Conservation (phyloP, 1,284 basidiomycete species). For the Ustilago esculenta region DNA sequence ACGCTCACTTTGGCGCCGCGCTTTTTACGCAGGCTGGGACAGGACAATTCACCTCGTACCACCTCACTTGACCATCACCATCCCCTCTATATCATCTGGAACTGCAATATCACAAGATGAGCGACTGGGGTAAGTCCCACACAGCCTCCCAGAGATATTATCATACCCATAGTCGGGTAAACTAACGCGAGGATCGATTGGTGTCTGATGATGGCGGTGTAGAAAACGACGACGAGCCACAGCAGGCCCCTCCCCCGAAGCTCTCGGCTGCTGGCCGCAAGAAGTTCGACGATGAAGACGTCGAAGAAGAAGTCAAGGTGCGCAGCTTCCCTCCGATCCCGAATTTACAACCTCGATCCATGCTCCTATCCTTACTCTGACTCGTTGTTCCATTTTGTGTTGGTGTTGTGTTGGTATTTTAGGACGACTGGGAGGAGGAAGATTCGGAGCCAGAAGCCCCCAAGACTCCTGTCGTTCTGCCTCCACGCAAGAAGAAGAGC, state of each 20-base stretch:
- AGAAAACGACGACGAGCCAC: constrained; percentile 62
- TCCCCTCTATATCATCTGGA: neutral
- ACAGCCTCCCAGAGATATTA: no score
- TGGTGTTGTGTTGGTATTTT: neutral
- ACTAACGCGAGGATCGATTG: no score
- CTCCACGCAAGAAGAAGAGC: constrained; percentile 61
- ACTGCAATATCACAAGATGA: constrained; percentile 27
- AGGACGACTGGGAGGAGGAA: constrained; percentile 66
- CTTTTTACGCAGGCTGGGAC: no score
- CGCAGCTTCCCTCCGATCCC: neutral
- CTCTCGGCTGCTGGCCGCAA: constrained; percentile 39
- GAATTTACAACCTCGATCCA: no score
- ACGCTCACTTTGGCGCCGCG: no score
- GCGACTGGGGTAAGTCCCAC: constrained; percentile 54
- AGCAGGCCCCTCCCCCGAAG: constrained; percentile 24
- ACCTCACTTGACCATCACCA: constrained; percentile 8
- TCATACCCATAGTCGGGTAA: no score
- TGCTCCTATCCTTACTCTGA: constrained; percentile 5
- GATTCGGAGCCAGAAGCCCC: constrained; percentile 53
- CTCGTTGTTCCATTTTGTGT: neutral
- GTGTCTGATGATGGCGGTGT: no score
- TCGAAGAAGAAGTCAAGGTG: constrained; percentile 63
- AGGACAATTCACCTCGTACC: no score
- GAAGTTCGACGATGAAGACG: constrained; percentile 65
- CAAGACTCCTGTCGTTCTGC: constrained; percentile 32